These are phyloP conservation scores for Kuraishia ogatae DNA, from an alignment of 805 yeast species.

Conservation along the genomic window DNA sequence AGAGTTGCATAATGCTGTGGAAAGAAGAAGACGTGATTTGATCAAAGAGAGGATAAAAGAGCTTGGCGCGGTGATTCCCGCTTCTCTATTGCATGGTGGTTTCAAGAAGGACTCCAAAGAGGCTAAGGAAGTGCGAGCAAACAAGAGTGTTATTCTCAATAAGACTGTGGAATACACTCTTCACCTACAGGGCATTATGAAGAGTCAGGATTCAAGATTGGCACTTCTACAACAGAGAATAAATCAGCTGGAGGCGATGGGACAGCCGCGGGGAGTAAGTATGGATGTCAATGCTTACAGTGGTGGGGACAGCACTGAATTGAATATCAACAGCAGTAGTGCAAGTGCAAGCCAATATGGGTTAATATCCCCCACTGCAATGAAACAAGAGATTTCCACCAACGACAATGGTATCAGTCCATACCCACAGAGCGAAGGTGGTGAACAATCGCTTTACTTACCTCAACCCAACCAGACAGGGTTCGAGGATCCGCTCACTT, in stretches of 20 bases:
- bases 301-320: conserved; percentile 16
- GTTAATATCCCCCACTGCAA: neutral
- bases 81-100: conserved; percentile 43
- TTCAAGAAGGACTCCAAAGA: conserved; percentile 22
- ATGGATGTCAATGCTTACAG: conserved; percentile 18
- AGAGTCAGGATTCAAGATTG: conserved; percentile 42
- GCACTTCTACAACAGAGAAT: conserved; percentile 30
- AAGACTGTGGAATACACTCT: conserved; percentile 74
- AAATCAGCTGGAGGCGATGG: conserved; percentile 10
- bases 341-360: conserved; percentile 1
- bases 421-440: neutral
- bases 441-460: neutral
- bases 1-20: conserved; percentile 92
- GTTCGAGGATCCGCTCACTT: conserved; percentile 9
- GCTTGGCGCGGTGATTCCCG: conserved; percentile 75
- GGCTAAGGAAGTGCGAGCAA: conserved; percentile 62
- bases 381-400: neutral
- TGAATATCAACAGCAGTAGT: neutral
- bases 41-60: conserved; percentile 86
- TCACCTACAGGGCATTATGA: conserved; percentile 53
- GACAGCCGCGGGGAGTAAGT: conserved; percentile 4
- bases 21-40: conserved; percentile 82
- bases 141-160: conserved; percentile 70
- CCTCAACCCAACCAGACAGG: conserved; percentile 3
- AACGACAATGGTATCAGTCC: neutral